Conservation (phyloP, 768 basidiomycete species). For the Neoboletus magnificus region DNA sequence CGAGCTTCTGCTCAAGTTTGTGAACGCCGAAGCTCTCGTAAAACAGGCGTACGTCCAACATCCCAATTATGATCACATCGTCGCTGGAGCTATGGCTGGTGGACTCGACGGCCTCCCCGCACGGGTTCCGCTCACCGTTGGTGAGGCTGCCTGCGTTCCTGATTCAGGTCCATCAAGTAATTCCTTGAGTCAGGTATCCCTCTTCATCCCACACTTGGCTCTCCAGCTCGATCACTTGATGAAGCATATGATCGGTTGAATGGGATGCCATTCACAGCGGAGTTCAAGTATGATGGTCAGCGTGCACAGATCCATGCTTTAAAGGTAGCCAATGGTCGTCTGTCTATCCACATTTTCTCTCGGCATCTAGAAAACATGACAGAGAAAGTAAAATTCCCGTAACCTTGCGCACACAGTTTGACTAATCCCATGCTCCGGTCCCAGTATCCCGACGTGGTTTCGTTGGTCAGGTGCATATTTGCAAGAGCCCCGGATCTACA, state of each 20-base stretch:
- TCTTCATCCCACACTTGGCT: slow-evolving; percentile 81
- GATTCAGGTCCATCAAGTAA: slow-evolving; percentile 10
- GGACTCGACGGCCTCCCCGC: slow-evolving; percentile 60
- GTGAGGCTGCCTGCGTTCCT: slow-evolving; percentile 39
- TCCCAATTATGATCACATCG: slow-evolving; percentile 72
- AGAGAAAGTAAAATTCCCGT: slow-evolving; percentile 53
- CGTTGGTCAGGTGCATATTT: slow-evolving; percentile 53
- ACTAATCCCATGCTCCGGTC: slow-evolving; percentile 13
- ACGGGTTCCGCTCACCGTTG: slow-evolving; percentile 64
- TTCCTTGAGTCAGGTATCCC: slow-evolving; percentile 58
- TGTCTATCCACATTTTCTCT: slow-evolving; percentile 68
- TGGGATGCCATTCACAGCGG: slow-evolving; percentile 69
- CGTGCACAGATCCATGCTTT: slow-evolving; percentile 75
- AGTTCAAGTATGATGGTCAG: slow-evolving; percentile 91
- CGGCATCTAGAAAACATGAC: slow-evolving; percentile 94
- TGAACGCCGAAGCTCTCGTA: slow-evolving; percentile 59
- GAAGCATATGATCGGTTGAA: slow-evolving; percentile 77
- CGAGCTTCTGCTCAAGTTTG: slow-evolving; percentile 42
- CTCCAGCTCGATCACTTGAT: slow-evolving; percentile 77
- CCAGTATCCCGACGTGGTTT: slow-evolving; percentile 81
- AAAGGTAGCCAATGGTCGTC: slow-evolving; percentile 23
- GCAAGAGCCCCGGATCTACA: slow-evolving; percentile 36
- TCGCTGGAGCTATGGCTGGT: slow-evolving; percentile 52
- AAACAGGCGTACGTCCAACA: slow-evolving; percentile 75
- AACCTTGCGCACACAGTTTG: background rate